A percentile compares a stretch with the other conserved stretches of the same genome.
These are phyloP conservation scores for Flaveria linearis DNA, from an alignment of 129 eudicot species.

Conservation along the genomic window DNA sequence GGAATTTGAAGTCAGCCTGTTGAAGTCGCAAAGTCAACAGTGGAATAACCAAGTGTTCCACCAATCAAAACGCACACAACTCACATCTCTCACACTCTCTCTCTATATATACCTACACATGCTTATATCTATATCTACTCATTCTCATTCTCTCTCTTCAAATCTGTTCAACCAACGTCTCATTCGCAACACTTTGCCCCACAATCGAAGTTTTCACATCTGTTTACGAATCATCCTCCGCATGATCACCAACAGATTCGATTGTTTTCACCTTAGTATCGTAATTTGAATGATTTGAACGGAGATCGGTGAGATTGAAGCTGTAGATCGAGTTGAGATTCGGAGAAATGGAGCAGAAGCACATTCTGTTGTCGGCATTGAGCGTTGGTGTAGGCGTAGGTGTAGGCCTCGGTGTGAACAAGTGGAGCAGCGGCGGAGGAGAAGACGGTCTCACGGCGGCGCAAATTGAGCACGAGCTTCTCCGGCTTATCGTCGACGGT, in stretches of 20 bases:
- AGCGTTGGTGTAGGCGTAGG: conserved; percentile 95
- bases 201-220: conserved; percentile 25
- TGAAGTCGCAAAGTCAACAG: conserved; percentile 35
- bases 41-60: conserved; percentile 29
- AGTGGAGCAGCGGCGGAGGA: conserved; percentile 55
- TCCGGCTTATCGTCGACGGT: conserved; percentile 61
- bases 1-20: conserved; percentile 26
- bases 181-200: conserved; percentile 6
- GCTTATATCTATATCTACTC: conserved; percentile 9
- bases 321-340: conserved; percentile 14
- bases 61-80: conserved; percentile 27
- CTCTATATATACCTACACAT: conserved; percentile 30
- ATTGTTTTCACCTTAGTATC: conserved; percentile 5
- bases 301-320: conserved; percentile 23
- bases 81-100: conserved; percentile 15
- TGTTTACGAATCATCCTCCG: conserved; percentile 13
- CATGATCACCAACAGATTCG: not conserved
- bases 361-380: conserved; percentile 81
- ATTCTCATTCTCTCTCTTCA: not conserved
- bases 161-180: conserved; percentile 20
- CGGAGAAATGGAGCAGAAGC: conserved; percentile 77
- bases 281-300: conserved; percentile 10
- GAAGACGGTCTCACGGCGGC: conserved; percentile 55
- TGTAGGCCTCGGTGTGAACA: conserved; percentile 82
- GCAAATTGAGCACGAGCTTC: conserved; percentile 65